These are phyloP conservation scores for Chaetomium globosum DNA, from an alignment of 2,329 filamentous ascomycete species.

Conservation along the genomic window DNA sequence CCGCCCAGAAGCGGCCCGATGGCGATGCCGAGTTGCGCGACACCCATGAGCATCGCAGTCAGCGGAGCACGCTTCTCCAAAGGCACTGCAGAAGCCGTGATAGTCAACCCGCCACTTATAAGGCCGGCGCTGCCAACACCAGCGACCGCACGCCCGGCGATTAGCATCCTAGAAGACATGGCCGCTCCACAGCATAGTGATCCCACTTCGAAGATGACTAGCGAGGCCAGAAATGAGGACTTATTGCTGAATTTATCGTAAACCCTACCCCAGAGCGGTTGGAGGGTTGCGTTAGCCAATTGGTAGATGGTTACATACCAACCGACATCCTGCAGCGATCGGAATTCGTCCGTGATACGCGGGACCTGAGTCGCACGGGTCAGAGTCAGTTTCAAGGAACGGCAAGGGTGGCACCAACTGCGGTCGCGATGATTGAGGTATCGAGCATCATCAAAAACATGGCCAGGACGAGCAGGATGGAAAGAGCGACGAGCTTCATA, in stretches of 20 bases:
- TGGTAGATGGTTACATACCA: conserved; percentile 39
- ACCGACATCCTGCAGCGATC: conserved; percentile 32
- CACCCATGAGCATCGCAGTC: conserved; percentile 36
- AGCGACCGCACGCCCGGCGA: conserved; percentile 57
- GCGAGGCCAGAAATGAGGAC: conserved; percentile 46
- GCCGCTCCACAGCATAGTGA: conserved; percentile 58
- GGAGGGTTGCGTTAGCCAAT: conserved; percentile 33
- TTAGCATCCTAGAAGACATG: conserved; percentile 54
- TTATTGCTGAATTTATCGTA: conserved; percentile 34
- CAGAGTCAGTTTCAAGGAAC: not conserved
- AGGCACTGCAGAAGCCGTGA: conserved; percentile 48
- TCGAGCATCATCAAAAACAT: conserved; percentile 56
- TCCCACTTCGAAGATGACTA: conserved; percentile 59
- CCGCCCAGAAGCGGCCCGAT: conserved; percentile 53
- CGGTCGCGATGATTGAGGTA: conserved; percentile 57
- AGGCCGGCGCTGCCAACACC: conserved; percentile 57
- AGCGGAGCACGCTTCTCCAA: conserved; percentile 45
- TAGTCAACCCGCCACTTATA: conserved; percentile 55
- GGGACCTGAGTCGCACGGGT: conserved; percentile 26
- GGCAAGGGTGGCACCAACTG: conserved; percentile 21
- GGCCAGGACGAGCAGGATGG: conserved; percentile 42
- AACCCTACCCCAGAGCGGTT: conserved; percentile 35
- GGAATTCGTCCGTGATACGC: conserved; percentile 39
- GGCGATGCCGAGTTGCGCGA: conserved; percentile 50
- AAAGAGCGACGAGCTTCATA: conserved; percentile 21